Conservation (phyloP, 1,284 basidiomycete species). For the Violaceomyces palustris region DNA sequence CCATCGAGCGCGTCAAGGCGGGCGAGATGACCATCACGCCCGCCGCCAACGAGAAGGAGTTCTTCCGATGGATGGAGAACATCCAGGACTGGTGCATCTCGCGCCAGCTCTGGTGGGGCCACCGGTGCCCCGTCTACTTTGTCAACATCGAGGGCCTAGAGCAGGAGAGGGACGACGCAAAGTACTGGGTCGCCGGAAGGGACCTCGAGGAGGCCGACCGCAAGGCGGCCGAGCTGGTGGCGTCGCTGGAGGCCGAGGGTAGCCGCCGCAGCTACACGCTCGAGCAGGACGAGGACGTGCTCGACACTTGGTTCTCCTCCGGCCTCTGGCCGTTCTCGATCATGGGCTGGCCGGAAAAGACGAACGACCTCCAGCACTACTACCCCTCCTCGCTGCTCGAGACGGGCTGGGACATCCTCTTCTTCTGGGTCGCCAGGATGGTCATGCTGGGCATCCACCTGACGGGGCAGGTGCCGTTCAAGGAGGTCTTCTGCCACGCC, state of each 20-base stretch:
- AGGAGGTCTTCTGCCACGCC: conserved; percentile 96
- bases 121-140: conserved; percentile 91
- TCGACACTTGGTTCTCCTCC: conserved; percentile 99
- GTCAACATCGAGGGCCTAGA: conserved; percentile 75
- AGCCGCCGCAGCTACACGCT: conserved; percentile 67
- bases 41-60: conserved; percentile 82
- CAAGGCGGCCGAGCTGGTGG: conserved; percentile 68
- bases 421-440: conserved; percentile 99
- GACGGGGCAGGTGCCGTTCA: conserved; percentile 87
- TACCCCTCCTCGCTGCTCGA: conserved; percentile 87
- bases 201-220: conserved; percentile 72
- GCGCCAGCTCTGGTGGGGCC: conserved; percentile 98
- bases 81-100: conserved; percentile 99
- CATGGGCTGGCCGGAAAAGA: conserved; percentile 83
- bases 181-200: conserved; percentile 76
- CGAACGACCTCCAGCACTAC: conserved; percentile 58
- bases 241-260: too few relatives aligned
- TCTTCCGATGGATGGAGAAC: conserved; percentile 92
- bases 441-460: conserved; percentile 86
- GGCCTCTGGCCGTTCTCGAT: conserved; percentile 97
- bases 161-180: conserved; percentile 58
- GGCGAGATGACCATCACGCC: conserved; percentile 64
- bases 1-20: conserved; percentile 67
- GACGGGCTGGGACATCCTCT: conserved; percentile 98
- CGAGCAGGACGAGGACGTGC: conserved; percentile 92